Base-by-base conservation (phyloP, 495 filamentous ascomycete species). In the Lepraria neglecta region DNA sequence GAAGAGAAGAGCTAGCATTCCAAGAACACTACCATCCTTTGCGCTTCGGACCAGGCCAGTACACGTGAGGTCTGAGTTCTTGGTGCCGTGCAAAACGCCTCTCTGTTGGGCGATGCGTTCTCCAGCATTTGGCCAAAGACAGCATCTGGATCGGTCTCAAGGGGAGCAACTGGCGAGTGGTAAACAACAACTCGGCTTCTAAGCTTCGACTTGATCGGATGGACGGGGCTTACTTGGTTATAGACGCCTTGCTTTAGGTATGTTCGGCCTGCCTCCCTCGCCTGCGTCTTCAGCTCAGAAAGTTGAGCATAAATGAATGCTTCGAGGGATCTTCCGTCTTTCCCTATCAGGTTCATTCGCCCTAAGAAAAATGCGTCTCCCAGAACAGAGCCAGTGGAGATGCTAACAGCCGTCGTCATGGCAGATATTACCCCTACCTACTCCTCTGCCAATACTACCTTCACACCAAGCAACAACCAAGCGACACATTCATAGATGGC, bases 401-500 rank as follows among this genome's bases (percentile, higher is more conserved):
- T n/a, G 51, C 51, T 54, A 11, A 54, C 31, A 38, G 19, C 30
- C 5, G 35, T 4, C 2, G n/a, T 35, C 7, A 33, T 35, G 30
- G 30, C 9, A 54, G 51, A 54, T 38, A 11, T 11, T 12, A 35
- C 9, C 21, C 51, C 15, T 19, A 54, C 28, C 51, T 33, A 31
- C 17, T 38, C 14, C 30, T 38, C 51, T 38, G 31, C 17, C 51
- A 35, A 33, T 33, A 11, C 51, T n/a, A 19, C 7, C 15, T 33
- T 33, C 51, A 54, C 12, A 54, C 17, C 51, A 21, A 54, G 6
- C 19, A 28, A 54, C 3, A 21, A 31, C 30, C 7, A 54, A 19
- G 51, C 59, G 15, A 51, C 6, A 43, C 9, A 5, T 40, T 28
- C 38, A 10, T 65, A 65, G 58, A 65, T 65, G 63, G 63, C 63